Conservation (phyloP, 1,284 basidiomycete species). For the Ganoderma multipileum region DNA sequence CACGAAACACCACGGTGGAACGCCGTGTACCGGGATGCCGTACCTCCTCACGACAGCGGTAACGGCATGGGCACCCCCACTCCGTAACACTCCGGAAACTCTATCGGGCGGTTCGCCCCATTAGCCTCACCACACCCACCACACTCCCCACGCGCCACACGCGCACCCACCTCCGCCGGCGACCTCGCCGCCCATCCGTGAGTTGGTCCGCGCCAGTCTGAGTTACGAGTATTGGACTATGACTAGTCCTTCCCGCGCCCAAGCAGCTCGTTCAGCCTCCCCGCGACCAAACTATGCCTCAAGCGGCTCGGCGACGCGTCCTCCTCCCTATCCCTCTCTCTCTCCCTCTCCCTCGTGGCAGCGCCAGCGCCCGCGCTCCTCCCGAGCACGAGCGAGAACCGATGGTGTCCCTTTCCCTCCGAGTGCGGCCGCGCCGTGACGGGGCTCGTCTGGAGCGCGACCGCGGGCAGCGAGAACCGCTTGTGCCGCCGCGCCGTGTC, state of each 20-base stretch:
- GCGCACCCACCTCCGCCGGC: background rate
- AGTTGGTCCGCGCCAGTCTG: background rate
- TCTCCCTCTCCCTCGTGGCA: too few species aligned
- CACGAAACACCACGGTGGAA: background rate
- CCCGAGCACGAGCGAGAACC: slow-evolving; percentile 66
- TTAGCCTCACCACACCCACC: background rate
- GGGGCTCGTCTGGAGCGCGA: slow-evolving; percentile 74
- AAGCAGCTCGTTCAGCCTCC: slow-evolving; percentile 47
- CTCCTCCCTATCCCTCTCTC: background rate
- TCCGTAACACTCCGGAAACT: background rate
- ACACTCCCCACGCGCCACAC: background rate
- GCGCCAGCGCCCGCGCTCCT: slow-evolving; percentile 37
- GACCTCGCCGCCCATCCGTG: background rate
- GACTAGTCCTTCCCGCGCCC: slow-evolving; percentile 35
- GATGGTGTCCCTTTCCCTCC: slow-evolving; percentile 51
- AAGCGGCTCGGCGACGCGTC: slow-evolving; percentile 24
- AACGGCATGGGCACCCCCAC: background rate
- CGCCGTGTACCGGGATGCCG: background rate
- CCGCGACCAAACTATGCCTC: slow-evolving; percentile 43
- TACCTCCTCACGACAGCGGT: background rate
- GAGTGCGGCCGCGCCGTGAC: slow-evolving; percentile 64
- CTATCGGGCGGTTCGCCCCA: slow-evolving; percentile 1
- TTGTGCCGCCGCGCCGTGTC: slow-evolving; percentile 68
- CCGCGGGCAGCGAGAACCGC: slow-evolving; percentile 75
- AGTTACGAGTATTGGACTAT: too few species aligned